Percentiles rank a stretch among this genome's conserved stretches.
These are phyloP conservation scores for Neonectria neomacrospora DNA, from an alignment of 2,329 filamentous ascomycete species.

Conservation along the genomic window DNA sequence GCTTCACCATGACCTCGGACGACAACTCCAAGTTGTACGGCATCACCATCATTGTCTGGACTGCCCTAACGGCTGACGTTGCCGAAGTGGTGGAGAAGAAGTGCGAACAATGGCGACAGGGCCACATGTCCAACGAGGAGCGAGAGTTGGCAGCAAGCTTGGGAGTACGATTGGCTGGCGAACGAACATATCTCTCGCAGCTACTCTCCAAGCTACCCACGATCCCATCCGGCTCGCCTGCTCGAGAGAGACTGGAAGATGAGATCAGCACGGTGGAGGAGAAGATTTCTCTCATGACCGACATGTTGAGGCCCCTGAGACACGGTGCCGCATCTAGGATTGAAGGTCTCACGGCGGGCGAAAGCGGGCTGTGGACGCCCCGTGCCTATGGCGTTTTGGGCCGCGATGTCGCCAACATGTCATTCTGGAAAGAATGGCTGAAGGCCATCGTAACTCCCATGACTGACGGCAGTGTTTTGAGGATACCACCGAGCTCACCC, in stretches of 20 bases:
- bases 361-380: constrained; percentile 95
- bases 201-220: constrained; percentile 85
- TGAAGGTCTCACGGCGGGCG: constrained; percentile 92
- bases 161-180: constrained; percentile 85
- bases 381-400: constrained; percentile 93
- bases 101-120: constrained; percentile 86
- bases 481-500: constrained; percentile 88
- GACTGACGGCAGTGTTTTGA: constrained; percentile 85
- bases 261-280: constrained; percentile 96
- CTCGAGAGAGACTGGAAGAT: constrained; percentile 87
- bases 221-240: constrained; percentile 81
- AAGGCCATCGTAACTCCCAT: constrained; percentile 94
- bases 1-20: constrained; percentile 96
- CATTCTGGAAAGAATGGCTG: constrained; percentile 99
- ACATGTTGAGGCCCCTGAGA: constrained; percentile 89
- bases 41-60: constrained; percentile 92
- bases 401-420: constrained; percentile 81
- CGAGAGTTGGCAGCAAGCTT: constrained; percentile 91
- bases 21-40: constrained; percentile 94
- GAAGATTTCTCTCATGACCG: constrained; percentile 96
- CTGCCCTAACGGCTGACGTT: constrained; percentile 81
- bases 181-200: constrained; percentile 90
- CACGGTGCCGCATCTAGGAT: constrained; percentile 98
- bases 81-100: constrained; percentile 85
- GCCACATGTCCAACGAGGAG: constrained; percentile 90